Conservation (phyloP, 2,329 filamentous ascomycete genomes). For the Trichoderma asperellum region DNA sequence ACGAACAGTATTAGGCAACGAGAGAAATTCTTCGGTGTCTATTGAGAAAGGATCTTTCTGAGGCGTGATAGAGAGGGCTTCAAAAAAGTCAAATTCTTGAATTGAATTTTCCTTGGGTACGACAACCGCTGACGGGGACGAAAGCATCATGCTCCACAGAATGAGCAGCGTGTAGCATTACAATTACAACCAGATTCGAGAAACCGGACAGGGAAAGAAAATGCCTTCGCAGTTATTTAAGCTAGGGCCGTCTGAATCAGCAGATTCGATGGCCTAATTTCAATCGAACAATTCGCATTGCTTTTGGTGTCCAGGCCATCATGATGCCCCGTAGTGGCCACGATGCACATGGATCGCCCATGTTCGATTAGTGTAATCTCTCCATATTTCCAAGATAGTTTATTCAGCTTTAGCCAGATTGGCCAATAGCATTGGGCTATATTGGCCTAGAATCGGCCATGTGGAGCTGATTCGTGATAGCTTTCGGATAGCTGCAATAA, state of each 20-base stretch:
- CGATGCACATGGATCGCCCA: slow-evolving; percentile 17
- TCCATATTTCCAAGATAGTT: slow-evolving; percentile 15
- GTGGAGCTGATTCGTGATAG: slow-evolving; percentile 9
- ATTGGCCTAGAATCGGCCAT: not conserved
- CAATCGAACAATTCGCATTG: not conserved
- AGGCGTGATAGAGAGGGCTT: slow-evolving; percentile 21
- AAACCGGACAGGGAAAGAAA: not conserved
- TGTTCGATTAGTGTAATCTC: not conserved
- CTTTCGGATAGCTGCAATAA: slow-evolving; percentile 4
- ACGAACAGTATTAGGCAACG: not conserved
- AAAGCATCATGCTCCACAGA: slow-evolving; percentile 7
- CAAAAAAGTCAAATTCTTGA: slow-evolving; percentile 21
- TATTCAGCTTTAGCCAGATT: slow-evolving; percentile 18
- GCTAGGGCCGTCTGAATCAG: not conserved
- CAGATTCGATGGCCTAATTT: not conserved
- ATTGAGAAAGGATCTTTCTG: slow-evolving; percentile 17
- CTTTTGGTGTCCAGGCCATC: slow-evolving; percentile 5
- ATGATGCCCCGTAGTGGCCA: slow-evolving; percentile 7
- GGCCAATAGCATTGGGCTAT: not conserved
- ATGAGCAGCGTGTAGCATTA: not conserved
- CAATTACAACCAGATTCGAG: not conserved
- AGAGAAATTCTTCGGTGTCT: not conserved
- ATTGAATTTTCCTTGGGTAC: slow-evolving; percentile 3
- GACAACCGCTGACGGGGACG: not conserved
- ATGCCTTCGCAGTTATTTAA: slow-evolving; percentile 4